Evolutionary conservation across 2,329 filamentous ascomycete genomes (phyloP).

Genomic region (Sporothrix dimorphospora): DNA sequence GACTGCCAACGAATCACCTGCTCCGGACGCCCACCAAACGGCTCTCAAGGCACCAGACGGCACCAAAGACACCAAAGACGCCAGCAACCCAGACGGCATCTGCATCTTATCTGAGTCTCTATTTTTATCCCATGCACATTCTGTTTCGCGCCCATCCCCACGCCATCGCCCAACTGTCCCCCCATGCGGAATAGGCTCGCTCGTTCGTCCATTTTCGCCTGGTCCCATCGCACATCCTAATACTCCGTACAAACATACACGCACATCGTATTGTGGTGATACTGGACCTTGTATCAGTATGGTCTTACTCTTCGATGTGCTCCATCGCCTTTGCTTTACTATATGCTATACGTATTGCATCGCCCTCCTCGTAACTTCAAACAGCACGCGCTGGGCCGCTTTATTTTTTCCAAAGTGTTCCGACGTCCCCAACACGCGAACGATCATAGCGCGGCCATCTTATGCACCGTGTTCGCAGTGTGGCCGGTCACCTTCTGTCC

Average conservation of each 20-base stretch:
- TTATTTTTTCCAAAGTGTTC: slow-evolving; percentile 6
- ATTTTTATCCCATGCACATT: slow-evolving; percentile 26
- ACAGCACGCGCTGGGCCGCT: slow-evolving; percentile 14
- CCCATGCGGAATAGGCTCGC: slow-evolving; percentile 4
- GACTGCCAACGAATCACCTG: slow-evolving; percentile 16
- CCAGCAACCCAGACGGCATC: background rate
- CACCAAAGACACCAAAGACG: background rate
- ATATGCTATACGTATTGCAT: slow-evolving; percentile 26
- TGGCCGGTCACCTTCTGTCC: background rate
- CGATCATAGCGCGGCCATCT: slow-evolving; percentile 19
- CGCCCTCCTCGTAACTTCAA: slow-evolving; percentile 21
- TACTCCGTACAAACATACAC: no score
- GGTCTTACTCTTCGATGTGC: background rate
- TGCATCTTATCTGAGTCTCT: slow-evolving; percentile 24
- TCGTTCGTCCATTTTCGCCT: background rate
- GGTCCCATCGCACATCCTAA: slow-evolving; percentile 9
- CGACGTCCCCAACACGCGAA: slow-evolving; percentile 17
- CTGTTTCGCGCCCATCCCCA: slow-evolving; percentile 5
- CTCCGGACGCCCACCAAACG: background rate
- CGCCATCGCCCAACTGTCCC: background rate
- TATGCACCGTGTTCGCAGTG: background rate
- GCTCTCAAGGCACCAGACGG: background rate
- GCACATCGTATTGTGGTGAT: slow-evolving; percentile 4
- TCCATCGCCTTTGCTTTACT: slow-evolving; percentile 14
- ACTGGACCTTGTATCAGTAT: background rate